Conservation (phyloP, 2,329 filamentous ascomycete species). For the Ascochyta viciae-villosae region DNA sequence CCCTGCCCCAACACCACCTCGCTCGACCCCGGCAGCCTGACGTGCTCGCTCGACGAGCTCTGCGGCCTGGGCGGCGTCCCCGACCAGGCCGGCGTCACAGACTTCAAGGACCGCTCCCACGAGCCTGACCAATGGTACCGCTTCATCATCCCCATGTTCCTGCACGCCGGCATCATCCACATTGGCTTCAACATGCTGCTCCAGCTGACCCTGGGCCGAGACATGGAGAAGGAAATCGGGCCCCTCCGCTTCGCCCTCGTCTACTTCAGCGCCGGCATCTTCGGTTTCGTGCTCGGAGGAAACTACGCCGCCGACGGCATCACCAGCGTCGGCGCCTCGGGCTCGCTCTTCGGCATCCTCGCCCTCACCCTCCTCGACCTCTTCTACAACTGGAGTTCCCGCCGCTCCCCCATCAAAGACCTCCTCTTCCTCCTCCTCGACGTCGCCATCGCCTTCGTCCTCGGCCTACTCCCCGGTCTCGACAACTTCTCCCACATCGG, state of each 20-base stretch:
- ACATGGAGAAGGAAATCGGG: conserved; percentile 92
- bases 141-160: conserved; percentile 94
- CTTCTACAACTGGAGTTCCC: conserved; percentile 88
- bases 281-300: conserved; percentile 92
- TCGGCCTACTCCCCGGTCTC: conserved; percentile 87
- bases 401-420: conserved; percentile 78
- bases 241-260: conserved; percentile 87
- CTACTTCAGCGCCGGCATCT: conserved; percentile 90
- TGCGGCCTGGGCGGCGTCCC: conserved; percentile 84
- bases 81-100: conserved; percentile 62
- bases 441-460: conserved; percentile 86
- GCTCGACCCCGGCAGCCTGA: conserved; percentile 62
- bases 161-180: conserved; percentile 92
- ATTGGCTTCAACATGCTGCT: conserved; percentile 95
- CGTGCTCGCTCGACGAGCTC: conserved; percentile 78
- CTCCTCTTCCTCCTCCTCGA: conserved; percentile 87
- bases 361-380: conserved; percentile 88
- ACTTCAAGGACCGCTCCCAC: conserved; percentile 63
- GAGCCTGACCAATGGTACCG: conserved; percentile 94
- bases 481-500: conserved; percentile 99
- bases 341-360: conserved; percentile 88
- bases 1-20: conserved; percentile 78
- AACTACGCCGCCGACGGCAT: conserved; percentile 87
- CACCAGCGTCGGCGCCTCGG: conserved; percentile 85
- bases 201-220: conserved; percentile 85